Evolutionary conservation across 495 filamentous ascomycete species (phyloP).

Genomic region (Xylaria grammica): DNA sequence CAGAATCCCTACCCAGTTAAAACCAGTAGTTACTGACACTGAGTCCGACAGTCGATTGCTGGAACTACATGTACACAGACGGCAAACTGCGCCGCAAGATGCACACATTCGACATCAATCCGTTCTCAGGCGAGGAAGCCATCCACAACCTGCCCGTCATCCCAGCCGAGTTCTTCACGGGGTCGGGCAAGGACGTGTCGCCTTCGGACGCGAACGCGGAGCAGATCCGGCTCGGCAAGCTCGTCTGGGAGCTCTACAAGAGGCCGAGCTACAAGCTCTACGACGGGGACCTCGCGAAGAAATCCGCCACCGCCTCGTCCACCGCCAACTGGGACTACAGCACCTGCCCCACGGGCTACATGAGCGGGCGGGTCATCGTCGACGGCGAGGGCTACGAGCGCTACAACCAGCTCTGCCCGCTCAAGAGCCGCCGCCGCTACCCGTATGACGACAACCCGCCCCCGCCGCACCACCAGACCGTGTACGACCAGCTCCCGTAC

Average conservation of each 20-base stretch:
- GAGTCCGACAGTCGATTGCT: slow-evolving; percentile 25
- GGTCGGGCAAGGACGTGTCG: slow-evolving; percentile 16
- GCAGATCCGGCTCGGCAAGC: slow-evolving; percentile 38
- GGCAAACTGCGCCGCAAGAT: slow-evolving; percentile 37
- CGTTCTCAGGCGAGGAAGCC: slow-evolving; percentile 42
- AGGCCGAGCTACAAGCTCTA: slow-evolving; percentile 44
- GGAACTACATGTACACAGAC: slow-evolving; percentile 39
- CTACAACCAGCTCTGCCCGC: slow-evolving; percentile 24
- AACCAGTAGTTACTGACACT: neutral
- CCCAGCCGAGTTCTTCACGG: slow-evolving; percentile 40
- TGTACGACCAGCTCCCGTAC: slow-evolving; percentile 42
- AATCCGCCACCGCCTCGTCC: neutral
- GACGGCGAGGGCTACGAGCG: slow-evolving; percentile 42
- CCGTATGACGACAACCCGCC: neutral
- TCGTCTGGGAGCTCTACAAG: slow-evolving; percentile 46
- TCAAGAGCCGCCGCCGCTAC: slow-evolving; percentile 1
- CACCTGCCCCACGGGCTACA: slow-evolving; percentile 26
- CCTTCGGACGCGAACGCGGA: slow-evolving; percentile 24
- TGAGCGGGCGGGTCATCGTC: slow-evolving; percentile 45
- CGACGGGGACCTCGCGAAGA: slow-evolving; percentile 37
- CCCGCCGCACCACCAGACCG: neutral
- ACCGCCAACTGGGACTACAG: slow-evolving; percentile 1
- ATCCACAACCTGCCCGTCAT: slow-evolving; percentile 40
- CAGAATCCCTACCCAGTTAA: neutral
- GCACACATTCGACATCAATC: slow-evolving; percentile 30